Evolutionary conservation across 768 basidiomycete genomes (phyloP).

Genomic region (Serendipita indica): DNA sequence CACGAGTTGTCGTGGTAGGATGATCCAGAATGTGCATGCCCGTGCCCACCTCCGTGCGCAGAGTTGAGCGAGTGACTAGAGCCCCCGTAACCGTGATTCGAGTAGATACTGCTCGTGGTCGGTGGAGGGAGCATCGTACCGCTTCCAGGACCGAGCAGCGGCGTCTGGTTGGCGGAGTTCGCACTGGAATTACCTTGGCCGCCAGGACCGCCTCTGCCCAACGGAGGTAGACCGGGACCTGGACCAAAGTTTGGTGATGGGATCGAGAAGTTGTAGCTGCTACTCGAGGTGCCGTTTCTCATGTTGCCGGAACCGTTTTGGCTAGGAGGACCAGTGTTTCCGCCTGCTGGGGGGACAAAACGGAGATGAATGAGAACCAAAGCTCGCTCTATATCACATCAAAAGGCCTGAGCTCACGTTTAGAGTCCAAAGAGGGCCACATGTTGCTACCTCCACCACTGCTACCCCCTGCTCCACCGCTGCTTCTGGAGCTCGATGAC

Average conservation of each 20-base stretch:
- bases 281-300: neutral
- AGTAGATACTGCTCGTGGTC: neutral
- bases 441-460: neutral
- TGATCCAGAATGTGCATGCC: slow-evolving; percentile 7
- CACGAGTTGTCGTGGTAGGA: neutral
- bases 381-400: too few relatives aligned
- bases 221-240: neutral
- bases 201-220: neutral
- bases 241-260: slow-evolving; percentile 8
- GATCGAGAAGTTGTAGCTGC: neutral
- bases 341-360: neutral
- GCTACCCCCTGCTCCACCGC: neutral
- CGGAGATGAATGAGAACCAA: too few relatives aligned
- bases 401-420: neutral
- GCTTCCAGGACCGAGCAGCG: neutral
- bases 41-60: neutral
- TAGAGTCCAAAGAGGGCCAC: slow-evolving; percentile 6
- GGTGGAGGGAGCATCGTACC: slow-evolving; percentile 4
- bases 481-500: neutral
- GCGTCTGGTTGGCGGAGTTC: neutral
- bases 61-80: neutral
- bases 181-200: neutral
- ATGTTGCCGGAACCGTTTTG: neutral
- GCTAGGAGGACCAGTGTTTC: neutral
- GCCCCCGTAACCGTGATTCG: slow-evolving; percentile 2